phyloP scores from a whole-genome alignment of 345 rosid genomes.

The Trapa incisa region DNA sequence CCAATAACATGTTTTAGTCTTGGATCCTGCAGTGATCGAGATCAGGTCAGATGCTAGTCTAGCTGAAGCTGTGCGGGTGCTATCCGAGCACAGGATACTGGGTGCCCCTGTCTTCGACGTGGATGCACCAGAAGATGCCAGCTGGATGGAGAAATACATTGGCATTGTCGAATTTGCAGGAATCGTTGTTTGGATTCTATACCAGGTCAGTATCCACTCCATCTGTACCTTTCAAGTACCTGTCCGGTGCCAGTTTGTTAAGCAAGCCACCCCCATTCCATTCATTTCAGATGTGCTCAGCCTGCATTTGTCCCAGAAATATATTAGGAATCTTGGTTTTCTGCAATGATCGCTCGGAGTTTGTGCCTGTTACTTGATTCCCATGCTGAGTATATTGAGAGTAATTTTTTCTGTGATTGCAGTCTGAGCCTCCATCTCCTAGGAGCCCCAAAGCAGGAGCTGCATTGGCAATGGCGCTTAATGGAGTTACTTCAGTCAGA shows the following conservation, averaged over 20 bases:
- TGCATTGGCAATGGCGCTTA: constrained; percentile 38
- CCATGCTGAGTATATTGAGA: not conserved
- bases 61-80: constrained; percentile 73
- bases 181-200: constrained; percentile 89
- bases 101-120: constrained; percentile 88
- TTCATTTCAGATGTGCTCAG: not conserved
- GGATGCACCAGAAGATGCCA: constrained; percentile 67
- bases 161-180: constrained; percentile 96
- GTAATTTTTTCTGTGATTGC: constrained; percentile 9
- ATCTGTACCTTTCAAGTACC: not conserved
- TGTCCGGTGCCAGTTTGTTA: not conserved
- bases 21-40: constrained; percentile 48
- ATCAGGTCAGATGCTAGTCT: constrained; percentile 67
- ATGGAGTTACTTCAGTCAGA: constrained; percentile 35
- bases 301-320: not conserved
- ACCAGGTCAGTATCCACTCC: constrained; percentile 43
- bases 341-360: not conserved
- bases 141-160: constrained; percentile 87
- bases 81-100: constrained; percentile 51
- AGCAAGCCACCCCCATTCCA: not conserved
- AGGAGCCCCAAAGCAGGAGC: constrained; percentile 43
- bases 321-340: not conserved
- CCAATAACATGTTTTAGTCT: not conserved
- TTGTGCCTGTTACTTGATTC: not conserved
- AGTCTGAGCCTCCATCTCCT: constrained; percentile 95